Evolutionary conservation across 805 yeast species (phyloP), one percentile per base, ranked within the genome.

Genomic region (Kuraishia piskuri): DNA sequence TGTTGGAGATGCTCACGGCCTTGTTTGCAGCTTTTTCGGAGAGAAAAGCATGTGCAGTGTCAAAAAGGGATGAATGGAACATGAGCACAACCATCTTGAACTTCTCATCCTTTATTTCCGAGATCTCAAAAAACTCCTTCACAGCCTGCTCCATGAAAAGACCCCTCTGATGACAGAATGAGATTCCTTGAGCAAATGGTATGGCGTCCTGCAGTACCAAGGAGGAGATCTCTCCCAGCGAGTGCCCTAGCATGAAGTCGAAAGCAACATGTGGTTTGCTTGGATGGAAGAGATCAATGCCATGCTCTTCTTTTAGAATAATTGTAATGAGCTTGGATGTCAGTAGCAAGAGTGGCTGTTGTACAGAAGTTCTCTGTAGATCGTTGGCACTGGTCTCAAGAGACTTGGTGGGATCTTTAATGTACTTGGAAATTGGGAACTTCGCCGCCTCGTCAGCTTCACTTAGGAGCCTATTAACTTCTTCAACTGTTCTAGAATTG

Each of bases 81-180:
- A 69, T 36, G 9, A 70, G 50, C 48, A 63, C 74, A 52, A 54
- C 63, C 71, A 64, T 67, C 22, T 63, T 65, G 65, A 72, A 77
- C 58, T 60, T 64, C 60, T 58, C 63, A 59, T 53, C 64, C 63
- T 52, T 62, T 65, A 48, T 66, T 64, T 47, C 65, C 60, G 37
- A 59, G 62, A 55, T 61, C 60, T 22, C 49, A 46, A 22, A 19
- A 14, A 53, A 17, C 6, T 56, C 31, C n/a, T 47, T 51, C 19
- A 67, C 53, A 3, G 57, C 48, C 1, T 57, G 22, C 51, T 70
- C 71, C 74, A 70, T 70, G 37, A 68, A 40, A 36, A 51, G 37
- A 6, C 73, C 74, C 24, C 74, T 54, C 19, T 53, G 25, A 40
- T 61, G 56, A 2, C 68, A 65, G 2, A 68, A 49, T 2, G 49